Conservation (phyloP, 805 yeast genomes). For the Starmerella bombi region DNA sequence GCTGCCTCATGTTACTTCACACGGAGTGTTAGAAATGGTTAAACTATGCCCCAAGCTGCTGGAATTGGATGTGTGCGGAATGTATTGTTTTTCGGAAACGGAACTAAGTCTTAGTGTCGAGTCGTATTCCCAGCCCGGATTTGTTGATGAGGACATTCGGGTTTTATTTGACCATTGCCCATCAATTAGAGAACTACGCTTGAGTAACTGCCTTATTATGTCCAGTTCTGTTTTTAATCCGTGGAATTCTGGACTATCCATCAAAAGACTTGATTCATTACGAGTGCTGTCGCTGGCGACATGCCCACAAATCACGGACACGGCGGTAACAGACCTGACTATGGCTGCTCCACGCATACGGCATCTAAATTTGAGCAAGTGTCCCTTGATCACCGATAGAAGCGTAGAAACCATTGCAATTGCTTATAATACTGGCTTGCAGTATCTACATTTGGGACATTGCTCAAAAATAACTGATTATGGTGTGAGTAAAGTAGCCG, state of each 20-base stretch:
- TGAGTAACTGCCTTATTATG: constrained; percentile 33
- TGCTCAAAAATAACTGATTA: constrained; percentile 80
- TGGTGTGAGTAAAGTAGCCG: constrained; percentile 64
- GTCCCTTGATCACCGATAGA: constrained; percentile 72
- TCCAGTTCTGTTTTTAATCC: constrained; percentile 50
- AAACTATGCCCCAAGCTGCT: constrained; percentile 67
- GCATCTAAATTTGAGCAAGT: constrained; percentile 79
- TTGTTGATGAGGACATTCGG: constrained; percentile 1
- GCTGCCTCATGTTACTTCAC: constrained; percentile 53
- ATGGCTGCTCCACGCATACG: constrained; percentile 70
- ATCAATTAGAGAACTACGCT: constrained; percentile 8
- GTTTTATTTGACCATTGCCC: constrained; percentile 4
- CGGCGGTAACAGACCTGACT: constrained; percentile 58
- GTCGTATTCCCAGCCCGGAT: too few relatives aligned
- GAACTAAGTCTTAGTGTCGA: too few relatives aligned
- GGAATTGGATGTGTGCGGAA: constrained; percentile 77
- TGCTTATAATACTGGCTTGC: constrained; percentile 65
- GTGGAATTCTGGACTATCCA: constrained; percentile 35
- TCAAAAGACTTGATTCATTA: constrained; percentile 40
- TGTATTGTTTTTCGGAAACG: constrained; percentile 30
- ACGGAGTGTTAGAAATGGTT: constrained; percentile 39
- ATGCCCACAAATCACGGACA: constrained; percentile 70
- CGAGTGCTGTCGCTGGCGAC: constrained; percentile 77
- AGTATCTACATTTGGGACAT: constrained; percentile 87
- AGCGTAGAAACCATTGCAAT: constrained; percentile 54